These are phyloP conservation scores for Immersiella caudata DNA, from an alignment of 495 filamentous ascomycete species.

Conservation along the genomic window DNA sequence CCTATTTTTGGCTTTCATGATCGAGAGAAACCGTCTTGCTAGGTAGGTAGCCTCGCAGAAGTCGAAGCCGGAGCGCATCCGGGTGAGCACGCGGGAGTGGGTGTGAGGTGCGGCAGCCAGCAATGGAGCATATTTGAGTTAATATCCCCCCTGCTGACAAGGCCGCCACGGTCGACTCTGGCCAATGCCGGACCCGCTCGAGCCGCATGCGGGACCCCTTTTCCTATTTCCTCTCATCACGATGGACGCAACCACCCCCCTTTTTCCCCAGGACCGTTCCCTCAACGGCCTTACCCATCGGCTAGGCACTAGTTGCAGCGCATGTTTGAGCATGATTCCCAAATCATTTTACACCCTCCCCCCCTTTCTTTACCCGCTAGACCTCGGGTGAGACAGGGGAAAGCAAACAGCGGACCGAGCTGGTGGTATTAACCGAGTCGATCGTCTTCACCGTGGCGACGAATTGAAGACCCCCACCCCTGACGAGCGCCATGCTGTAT, in stretches of 20 bases:
- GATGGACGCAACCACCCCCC: not conserved
- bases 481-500: not conserved
- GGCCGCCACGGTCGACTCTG: not conserved
- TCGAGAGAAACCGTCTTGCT: too few relatives aligned
- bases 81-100: too few relatives aligned
- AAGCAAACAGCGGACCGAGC: not conserved
- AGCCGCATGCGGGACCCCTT: not conserved
- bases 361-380: constrained; percentile 7
- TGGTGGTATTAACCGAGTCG: not conserved
- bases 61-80: too few relatives aligned
- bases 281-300: not conserved
- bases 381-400: not conserved
- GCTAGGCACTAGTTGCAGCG: not conserved
- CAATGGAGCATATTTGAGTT: not conserved
- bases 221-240: not conserved
- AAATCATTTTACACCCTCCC: not conserved
- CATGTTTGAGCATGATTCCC: constrained; percentile 7
- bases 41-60: too few relatives aligned
- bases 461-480: constrained; percentile 8
- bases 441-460: too few relatives aligned
- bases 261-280: not conserved
- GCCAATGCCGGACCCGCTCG: constrained; percentile 1
- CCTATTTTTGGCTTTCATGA: too few relatives aligned
- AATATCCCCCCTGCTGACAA: constrained; percentile 3
- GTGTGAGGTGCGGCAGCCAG: not conserved